Evolutionary conservation across 805 yeast species (phyloP).

Genomic region (Jamesozyma hellenica): DNA sequence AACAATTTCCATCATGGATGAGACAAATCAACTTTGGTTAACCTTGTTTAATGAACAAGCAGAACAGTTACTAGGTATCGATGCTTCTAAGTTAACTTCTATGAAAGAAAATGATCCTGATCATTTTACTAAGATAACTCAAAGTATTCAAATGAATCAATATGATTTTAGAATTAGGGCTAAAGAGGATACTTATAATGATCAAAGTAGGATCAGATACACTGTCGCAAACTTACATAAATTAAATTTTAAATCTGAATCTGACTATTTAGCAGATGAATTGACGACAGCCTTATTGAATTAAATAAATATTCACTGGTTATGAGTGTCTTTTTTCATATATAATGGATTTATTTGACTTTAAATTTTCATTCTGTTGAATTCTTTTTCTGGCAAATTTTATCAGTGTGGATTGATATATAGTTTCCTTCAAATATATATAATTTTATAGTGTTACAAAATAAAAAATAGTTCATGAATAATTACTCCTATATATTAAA

Average conservation of each 20-base stretch:
- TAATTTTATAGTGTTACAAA: too few relatives aligned
- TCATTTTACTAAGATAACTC: constrained; percentile 37
- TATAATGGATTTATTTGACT: too few relatives aligned
- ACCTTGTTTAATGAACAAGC: constrained; percentile 85
- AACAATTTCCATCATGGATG: constrained; percentile 67
- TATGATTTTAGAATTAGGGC: constrained; percentile 71
- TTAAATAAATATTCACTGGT: not conserved
- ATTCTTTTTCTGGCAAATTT: too few relatives aligned
- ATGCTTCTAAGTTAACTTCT: constrained; percentile 47
- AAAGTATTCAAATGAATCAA: constrained; percentile 52
- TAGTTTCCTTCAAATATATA: too few relatives aligned
- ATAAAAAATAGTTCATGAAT: too few relatives aligned
- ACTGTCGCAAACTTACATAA: constrained; percentile 46
- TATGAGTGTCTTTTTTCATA: not conserved
- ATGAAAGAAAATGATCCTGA: constrained; percentile 39
- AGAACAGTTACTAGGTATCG: constrained; percentile 48
- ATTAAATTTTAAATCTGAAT: constrained; percentile 50
- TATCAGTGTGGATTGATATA: too few relatives aligned
- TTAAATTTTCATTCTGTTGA: too few relatives aligned
- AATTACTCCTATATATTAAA: too few relatives aligned
- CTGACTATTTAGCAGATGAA: constrained; percentile 41
- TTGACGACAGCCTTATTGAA: constrained; percentile 13
- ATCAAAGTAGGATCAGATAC: constrained; percentile 64
- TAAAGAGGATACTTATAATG: constrained; percentile 75
- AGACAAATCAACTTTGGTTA: constrained; percentile 76